Conservation (phyloP, 345 rosid genomes). For the Eucalyptus curtisii region DNA sequence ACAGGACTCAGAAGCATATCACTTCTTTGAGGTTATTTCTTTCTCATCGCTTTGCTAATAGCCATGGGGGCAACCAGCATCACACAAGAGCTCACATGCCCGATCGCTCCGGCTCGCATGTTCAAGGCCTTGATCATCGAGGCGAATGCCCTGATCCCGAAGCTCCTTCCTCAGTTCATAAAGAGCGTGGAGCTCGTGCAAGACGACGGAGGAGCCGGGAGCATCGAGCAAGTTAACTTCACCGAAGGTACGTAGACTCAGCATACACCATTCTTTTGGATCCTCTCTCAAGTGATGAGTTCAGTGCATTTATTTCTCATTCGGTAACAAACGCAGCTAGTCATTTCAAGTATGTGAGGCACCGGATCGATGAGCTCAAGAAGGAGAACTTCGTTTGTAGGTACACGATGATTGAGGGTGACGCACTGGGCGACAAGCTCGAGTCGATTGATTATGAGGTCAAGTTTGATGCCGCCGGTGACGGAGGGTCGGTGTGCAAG, state of each 20-base stretch:
- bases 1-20: not conserved
- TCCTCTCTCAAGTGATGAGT: not conserved
- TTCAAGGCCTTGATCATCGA: conserved; percentile 19
- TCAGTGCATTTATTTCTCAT: not conserved
- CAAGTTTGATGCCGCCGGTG: conserved; percentile 6
- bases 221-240: conserved; percentile 13
- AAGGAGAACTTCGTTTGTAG: not conserved
- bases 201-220: conserved; percentile 24
- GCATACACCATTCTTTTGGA: not conserved
- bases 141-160: conserved; percentile 1
- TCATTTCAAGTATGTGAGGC: conserved; percentile 4
- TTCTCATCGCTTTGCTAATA: not conserved
- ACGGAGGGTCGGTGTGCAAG: conserved; percentile 8
- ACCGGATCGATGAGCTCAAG: conserved; percentile 1
- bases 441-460: conserved; percentile 15
- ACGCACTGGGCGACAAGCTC: not conserved
- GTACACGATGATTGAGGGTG: conserved; percentile 18
- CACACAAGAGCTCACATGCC: conserved; percentile 5
- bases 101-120: conserved; percentile 9
- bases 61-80: conserved; percentile 6
- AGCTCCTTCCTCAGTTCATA: conserved; percentile 10
- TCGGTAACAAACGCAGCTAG: not conserved
- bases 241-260: conserved; percentile 1
- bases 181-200: not conserved
- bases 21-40: not conserved